phyloP scores from a whole-genome alignment of 2,329 filamentous ascomycete species.

The Ophiosphaerella herpotricha region DNA sequence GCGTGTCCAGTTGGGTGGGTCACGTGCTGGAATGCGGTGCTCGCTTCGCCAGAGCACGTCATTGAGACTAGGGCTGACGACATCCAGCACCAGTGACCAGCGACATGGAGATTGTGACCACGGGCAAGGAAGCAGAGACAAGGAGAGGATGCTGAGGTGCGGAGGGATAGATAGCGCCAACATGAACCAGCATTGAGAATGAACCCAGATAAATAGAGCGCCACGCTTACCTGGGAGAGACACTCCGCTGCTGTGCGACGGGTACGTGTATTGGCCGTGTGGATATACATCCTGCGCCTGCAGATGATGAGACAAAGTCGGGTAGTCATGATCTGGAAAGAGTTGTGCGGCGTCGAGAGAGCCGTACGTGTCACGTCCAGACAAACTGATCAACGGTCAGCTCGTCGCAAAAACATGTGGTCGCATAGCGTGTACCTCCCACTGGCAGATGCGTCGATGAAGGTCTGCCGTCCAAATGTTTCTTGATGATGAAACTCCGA shows the following conservation, averaged over 20 bases:
- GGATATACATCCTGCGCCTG: constrained; percentile 21
- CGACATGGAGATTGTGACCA: constrained; percentile 12
- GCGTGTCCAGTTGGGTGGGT: background rate
- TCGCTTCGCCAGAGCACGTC: constrained; percentile 15
- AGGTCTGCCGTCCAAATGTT: constrained; percentile 45
- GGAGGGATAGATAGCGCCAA: constrained; percentile 2
- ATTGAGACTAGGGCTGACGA: constrained; percentile 26
- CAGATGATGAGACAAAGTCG: constrained; percentile 13
- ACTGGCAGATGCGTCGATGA: constrained; percentile 42
- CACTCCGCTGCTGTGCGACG: constrained; percentile 25
- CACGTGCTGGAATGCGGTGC: constrained; percentile 7
- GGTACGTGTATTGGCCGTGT: constrained; percentile 21
- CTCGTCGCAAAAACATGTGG: background rate
- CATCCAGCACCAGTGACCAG: constrained; percentile 23
- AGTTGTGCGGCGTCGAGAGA: constrained; percentile 33
- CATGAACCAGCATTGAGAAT: constrained; percentile 1
- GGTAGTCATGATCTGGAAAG: constrained; percentile 30
- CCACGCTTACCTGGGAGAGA: constrained; percentile 29
- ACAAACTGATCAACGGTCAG: constrained; percentile 28
- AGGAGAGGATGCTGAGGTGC: constrained; percentile 4
- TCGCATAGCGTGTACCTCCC: constrained; percentile 20
- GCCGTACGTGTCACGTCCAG: constrained; percentile 44
- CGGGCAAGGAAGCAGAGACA: constrained; percentile 9
- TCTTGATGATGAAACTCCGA: constrained; percentile 36
- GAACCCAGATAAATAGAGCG: constrained; percentile 5